Evolutionary conservation across 177 flowering plant species (phyloP).

Genomic region (Vitis hybrid): DNA sequence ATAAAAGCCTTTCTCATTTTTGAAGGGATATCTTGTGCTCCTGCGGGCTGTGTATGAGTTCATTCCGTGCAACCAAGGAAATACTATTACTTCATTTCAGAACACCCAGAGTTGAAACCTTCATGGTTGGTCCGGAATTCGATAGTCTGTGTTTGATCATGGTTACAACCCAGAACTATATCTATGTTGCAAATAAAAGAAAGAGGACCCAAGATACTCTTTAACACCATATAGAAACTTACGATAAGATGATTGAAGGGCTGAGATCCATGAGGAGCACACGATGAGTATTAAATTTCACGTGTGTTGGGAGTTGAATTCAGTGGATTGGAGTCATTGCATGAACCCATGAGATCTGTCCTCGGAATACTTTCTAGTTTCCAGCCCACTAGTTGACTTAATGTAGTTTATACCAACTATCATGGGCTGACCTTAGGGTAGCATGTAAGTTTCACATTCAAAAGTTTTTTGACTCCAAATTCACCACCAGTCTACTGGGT

Average conservation of each 20-base stretch:
- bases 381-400: not conserved
- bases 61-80: too few relatives aligned
- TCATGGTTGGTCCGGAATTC: too few relatives aligned
- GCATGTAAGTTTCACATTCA: too few relatives aligned
- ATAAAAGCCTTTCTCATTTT: too few relatives aligned
- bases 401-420: too few relatives aligned
- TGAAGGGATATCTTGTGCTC: too few relatives aligned
- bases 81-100: too few relatives aligned
- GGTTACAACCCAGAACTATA: not conserved
- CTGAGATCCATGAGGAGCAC: constrained; percentile 4
- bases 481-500: too few relatives aligned
- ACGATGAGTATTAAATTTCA: constrained; percentile 14
- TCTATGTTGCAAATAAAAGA: not conserved
- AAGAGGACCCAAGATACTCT: not conserved
- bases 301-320: not conserved
- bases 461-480: too few relatives aligned
- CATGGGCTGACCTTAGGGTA: too few relatives aligned
- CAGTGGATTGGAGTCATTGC: not conserved
- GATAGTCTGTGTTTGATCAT: not conserved
- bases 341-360: constrained; percentile 8
- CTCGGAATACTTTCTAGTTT: constrained; percentile 12
- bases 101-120: too few relatives aligned
- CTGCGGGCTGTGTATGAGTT: too few relatives aligned
- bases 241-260: not conserved
- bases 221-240: not conserved